A percentile compares a stretch with the other conserved stretches of the same genome.
Evolutionary conservation across 805 yeast genomes (phyloP).

Genomic region (Lipomyces lipofer): DNA sequence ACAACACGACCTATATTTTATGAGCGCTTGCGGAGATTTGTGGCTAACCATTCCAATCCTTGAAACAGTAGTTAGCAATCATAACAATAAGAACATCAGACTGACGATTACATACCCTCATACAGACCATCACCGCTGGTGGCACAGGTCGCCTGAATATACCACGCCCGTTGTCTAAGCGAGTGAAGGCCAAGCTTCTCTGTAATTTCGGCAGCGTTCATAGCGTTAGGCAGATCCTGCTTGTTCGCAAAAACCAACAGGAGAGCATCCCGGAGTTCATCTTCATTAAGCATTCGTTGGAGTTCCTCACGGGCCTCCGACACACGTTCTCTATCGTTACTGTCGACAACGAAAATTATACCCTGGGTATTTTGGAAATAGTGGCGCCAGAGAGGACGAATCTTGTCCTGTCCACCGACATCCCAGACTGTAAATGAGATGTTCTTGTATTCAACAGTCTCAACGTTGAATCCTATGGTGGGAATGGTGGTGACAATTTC

Average conservation of each 20-base stretch:
- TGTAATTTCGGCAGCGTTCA: constrained; percentile 78
- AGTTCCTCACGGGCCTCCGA: constrained; percentile 78
- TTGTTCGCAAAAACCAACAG: constrained; percentile 85
- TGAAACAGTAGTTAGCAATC: constrained; percentile 7
- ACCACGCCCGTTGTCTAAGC: constrained; percentile 75
- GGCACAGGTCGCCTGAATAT: constrained; percentile 89
- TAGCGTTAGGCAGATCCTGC: constrained; percentile 72
- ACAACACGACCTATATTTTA: constrained; percentile 18
- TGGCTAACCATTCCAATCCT: constrained; percentile 32
- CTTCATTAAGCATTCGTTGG: constrained; percentile 74
- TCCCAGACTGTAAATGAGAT: constrained; percentile 89
- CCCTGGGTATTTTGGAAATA: constrained; percentile 93
- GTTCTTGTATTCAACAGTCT: constrained; percentile 77
- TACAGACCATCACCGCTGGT: constrained; percentile 85
- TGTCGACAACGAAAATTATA: constrained; percentile 84
- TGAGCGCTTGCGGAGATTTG: constrained; percentile 32
- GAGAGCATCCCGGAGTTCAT: constrained; percentile 78
- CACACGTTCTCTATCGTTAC: constrained; percentile 69
- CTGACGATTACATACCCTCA: constrained; percentile 52
- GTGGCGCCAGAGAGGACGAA: constrained; percentile 93
- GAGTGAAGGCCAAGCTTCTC: constrained; percentile 65
- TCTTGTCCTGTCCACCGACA: constrained; percentile 93
- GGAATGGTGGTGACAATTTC: constrained; percentile 74
- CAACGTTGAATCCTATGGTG: constrained; percentile 70
- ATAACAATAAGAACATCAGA: neutral